Conservation (phyloP, 352 stramenopile genomes). For the Phytopythium aichiense region DNA sequence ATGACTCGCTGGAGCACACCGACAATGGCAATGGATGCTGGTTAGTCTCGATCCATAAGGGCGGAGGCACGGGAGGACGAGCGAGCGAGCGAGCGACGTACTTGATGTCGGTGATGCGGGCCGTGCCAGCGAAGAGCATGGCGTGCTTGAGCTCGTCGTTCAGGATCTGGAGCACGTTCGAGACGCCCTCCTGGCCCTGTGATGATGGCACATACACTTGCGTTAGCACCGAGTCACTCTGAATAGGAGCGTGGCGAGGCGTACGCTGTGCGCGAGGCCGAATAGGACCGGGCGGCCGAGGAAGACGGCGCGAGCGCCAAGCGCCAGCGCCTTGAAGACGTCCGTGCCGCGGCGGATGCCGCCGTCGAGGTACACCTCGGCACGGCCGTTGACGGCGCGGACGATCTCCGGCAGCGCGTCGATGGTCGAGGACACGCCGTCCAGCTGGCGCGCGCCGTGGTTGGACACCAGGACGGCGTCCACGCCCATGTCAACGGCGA, state of each 20-base stretch:
- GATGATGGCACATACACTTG: neutral
- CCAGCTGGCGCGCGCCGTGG: constrained; percentile 91
- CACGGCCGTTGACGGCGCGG: constrained; percentile 68
- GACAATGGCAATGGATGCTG: neutral
- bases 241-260: constrained; percentile 7
- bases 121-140: constrained; percentile 86
- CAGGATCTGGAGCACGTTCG: constrained; percentile 87
- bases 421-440: constrained; percentile 88
- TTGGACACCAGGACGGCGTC: constrained; percentile 93
- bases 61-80: no score
- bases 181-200: constrained; percentile 83
- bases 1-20: constrained; percentile 19
- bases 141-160: constrained; percentile 91
- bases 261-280: constrained; percentile 87
- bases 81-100: constrained; percentile 17
- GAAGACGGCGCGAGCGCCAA: constrained; percentile 93
- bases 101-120: constrained; percentile 65
- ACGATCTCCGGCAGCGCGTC: constrained; percentile 92
- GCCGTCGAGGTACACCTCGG: constrained; percentile 93
- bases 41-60: neutral
- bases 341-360: constrained; percentile 94
- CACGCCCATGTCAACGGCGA: constrained; percentile 89
- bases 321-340: constrained; percentile 92
- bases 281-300: constrained; percentile 95
- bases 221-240: neutral